Evolutionary conservation across 345 rosid genomes (phyloP).

Genomic region (Geranium brycei): DNA sequence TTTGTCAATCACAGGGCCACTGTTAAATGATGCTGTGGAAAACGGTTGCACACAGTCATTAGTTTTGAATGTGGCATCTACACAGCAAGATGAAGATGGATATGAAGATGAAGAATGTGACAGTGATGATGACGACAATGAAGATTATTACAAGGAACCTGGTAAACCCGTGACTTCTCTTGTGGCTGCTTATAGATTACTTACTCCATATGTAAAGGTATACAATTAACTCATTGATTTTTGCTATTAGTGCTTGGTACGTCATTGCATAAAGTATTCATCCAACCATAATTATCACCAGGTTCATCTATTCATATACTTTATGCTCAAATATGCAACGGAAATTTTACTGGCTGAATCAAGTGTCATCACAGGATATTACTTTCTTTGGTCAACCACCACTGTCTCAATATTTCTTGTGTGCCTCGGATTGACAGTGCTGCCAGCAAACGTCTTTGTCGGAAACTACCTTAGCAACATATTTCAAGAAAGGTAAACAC

Average conservation of each 20-base stretch:
- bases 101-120: conserved; percentile 55
- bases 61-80: conserved; percentile 38
- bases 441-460: conserved; percentile 75
- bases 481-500: conserved; percentile 85
- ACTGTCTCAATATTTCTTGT: conserved; percentile 82
- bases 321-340: conserved; percentile 94
- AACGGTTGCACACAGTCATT: conserved; percentile 66
- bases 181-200: conserved; percentile 57
- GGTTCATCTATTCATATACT: conserved; percentile 94
- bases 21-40: conserved; percentile 44
- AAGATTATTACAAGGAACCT: conserved; percentile 61
- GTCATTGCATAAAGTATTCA: too few species aligned
- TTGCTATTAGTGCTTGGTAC: too few species aligned
- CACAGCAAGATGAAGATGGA: conserved; percentile 19
- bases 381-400: conserved; percentile 76
- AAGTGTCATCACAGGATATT: conserved; percentile 82
- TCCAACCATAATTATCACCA: conserved; percentile 10
- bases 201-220: conserved; percentile 97
- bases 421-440: conserved; percentile 81
- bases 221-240: background rate
- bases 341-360: conserved; percentile 91
- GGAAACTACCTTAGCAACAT: conserved; percentile 95
- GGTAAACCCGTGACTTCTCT: conserved; percentile 58
- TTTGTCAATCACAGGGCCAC: conserved; percentile 29
- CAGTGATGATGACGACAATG: conserved; percentile 37